phyloP scores from a whole-genome alignment of 495 filamentous ascomycete genomes.

The Aspergillus coremiiformis region DNA sequence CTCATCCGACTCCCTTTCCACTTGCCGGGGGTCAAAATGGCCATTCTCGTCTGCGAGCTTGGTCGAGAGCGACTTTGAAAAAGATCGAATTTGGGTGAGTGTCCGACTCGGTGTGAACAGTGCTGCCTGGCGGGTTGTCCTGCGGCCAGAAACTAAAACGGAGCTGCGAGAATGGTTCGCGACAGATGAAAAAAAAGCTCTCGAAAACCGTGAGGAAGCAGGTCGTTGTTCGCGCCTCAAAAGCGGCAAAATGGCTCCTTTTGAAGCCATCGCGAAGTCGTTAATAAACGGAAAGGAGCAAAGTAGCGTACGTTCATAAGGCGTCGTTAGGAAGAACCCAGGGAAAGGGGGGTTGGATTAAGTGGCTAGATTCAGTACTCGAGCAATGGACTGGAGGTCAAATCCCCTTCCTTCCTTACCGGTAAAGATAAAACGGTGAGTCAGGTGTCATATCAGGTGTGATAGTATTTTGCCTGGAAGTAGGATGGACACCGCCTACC shows the following conservation, averaged over 20 bases:
- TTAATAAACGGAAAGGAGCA: neutral
- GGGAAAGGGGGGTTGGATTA: neutral
- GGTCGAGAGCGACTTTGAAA: slow-evolving; percentile 43
- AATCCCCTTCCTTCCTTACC: slow-evolving; percentile 2
- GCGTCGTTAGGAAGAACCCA: neutral
- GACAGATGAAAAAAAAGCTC: slow-evolving; percentile 21
- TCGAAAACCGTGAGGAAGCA: slow-evolving; percentile 22
- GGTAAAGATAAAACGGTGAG: slow-evolving; percentile 5
- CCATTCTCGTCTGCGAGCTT: slow-evolving; percentile 51
- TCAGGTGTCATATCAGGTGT: too few relatives aligned
- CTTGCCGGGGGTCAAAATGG: slow-evolving; percentile 59
- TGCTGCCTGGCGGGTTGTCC: slow-evolving; percentile 16
- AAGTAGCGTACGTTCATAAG: neutral
- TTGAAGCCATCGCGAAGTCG: slow-evolving; percentile 33
- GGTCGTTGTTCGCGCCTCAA: slow-evolving; percentile 38
- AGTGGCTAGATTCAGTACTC: neutral
- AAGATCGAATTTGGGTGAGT: slow-evolving; percentile 30
- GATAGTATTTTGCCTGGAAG: too few relatives aligned
- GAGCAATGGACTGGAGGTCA: neutral
- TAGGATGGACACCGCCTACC: slow-evolving; percentile 25
- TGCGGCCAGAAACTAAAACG: slow-evolving; percentile 17
- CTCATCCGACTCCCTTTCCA: slow-evolving; percentile 83
- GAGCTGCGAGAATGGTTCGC: slow-evolving; percentile 16
- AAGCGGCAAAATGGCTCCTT: slow-evolving; percentile 35
- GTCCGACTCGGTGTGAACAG: slow-evolving; percentile 15